Percentiles rank a stretch among this genome's conserved stretches.
These are phyloP conservation scores for Tuber borchii DNA, from an alignment of 495 filamentous ascomycete species.

Conservation along the genomic window DNA sequence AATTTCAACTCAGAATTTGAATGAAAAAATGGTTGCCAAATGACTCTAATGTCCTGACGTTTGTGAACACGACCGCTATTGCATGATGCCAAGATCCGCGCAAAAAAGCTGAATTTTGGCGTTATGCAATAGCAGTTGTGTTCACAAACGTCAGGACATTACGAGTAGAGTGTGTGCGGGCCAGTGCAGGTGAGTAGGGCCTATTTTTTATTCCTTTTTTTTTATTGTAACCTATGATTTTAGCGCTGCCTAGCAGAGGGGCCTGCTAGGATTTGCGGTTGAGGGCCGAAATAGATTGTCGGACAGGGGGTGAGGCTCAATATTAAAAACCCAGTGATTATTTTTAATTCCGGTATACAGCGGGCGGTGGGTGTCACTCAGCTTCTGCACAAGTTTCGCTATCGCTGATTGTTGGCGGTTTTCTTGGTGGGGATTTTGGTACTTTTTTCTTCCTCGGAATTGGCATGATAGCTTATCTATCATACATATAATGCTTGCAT, in stretches of 20 bases:
- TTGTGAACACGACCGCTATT: too few relatives aligned
- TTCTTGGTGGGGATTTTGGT: not conserved
- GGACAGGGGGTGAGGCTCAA: not conserved
- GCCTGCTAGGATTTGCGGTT: not conserved
- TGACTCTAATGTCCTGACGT: too few relatives aligned
- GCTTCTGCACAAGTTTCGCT: not conserved
- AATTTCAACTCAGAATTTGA: too few relatives aligned
- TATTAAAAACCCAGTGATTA: not conserved
- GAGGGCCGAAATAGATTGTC: not conserved
- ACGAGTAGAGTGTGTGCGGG: too few relatives aligned
- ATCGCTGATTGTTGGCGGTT: not conserved
- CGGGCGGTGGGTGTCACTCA: not conserved
- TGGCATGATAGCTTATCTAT: not conserved
- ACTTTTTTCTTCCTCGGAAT: not conserved
- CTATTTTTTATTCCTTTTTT: not conserved
- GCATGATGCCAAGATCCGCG: too few relatives aligned
- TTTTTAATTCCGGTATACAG: not conserved
- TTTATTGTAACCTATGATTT: not conserved
- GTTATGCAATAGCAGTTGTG: too few relatives aligned
- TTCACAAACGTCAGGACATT: too few relatives aligned
- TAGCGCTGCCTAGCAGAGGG: not conserved
- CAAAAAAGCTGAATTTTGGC: too few relatives aligned
- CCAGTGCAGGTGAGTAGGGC: not conserved
- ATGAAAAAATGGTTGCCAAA: too few relatives aligned
- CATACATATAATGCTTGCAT: not conserved